These are phyloP conservation scores for Gossypium stocksii DNA, from an alignment of 345 rosid species.

Conservation along the genomic window DNA sequence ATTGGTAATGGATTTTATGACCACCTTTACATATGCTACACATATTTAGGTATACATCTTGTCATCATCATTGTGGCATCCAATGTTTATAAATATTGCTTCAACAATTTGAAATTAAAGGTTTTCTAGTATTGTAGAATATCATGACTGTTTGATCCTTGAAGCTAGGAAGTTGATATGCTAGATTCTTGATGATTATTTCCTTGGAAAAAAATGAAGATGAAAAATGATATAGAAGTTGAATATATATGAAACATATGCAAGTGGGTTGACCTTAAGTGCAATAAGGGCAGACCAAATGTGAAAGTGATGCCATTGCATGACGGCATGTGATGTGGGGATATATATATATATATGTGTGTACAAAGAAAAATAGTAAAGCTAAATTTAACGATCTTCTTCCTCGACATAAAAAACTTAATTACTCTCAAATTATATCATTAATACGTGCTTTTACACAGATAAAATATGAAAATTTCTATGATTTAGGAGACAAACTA, in stretches of 20 bases:
- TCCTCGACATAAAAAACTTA: background rate
- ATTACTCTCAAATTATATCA: background rate
- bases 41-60: background rate
- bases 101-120: background rate
- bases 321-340: background rate
- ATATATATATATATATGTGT: background rate
- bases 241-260: background rate
- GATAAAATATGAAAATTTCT: no score
- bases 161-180: background rate
- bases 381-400: background rate
- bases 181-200: background rate
- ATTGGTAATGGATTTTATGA: background rate
- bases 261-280: conserved; percentile 19
- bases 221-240: background rate
- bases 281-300: background rate
- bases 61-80: background rate
- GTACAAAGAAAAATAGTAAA: background rate
- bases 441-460: background rate
- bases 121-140: background rate
- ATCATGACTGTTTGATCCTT: background rate
- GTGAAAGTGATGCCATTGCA: background rate
- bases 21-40: background rate
- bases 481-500: background rate
- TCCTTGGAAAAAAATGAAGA: background rate
- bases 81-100: background rate